Evolutionary conservation across 768 basidiomycete genomes (phyloP), one percentile per base, ranked within the genome.

Genomic region (Mycena filopes): DNA sequence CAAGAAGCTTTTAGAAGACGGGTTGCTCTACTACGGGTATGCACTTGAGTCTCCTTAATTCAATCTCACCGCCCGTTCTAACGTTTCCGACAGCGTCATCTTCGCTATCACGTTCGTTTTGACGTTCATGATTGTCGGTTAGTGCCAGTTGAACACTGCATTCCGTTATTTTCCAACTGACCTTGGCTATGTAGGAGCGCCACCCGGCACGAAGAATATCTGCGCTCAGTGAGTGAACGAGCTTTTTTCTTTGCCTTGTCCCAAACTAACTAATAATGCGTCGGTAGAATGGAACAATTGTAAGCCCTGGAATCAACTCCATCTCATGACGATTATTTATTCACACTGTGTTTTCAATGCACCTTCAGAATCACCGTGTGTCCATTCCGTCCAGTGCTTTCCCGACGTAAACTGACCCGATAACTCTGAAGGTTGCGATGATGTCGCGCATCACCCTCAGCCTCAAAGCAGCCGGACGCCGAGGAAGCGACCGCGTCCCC

Each of bases 391-490:
- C 79, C 29, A 82, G 76, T 71, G 78, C 18, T 29, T 60, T 33
- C 21, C 21, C 1, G 13, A 42, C n/a, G 43, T n/a, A 20, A 40
- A 12, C 58, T 49, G 23, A 43, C 41, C 33, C 33, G n/a, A 20
- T n/a, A n/a, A n/a, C n/a, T n/a, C n/a, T 29, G 20, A 43, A 82
- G 66, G 83, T 84, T 26, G 76, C 80, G 2, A 84, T 84, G 79
- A 81, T 84, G 73, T 82, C 81, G 2, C 77, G 83, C 38, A 83
- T 84, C 57, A 83, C 83, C 12, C 74, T 84, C 12, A 78, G 78
- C 65, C 74, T 84, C 4, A 78, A 67, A 65, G 81, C 76, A 56
- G 65, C 66, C n/a, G 69, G 65, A 18, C 68, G 51, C n/a, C 47
- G 28, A 31, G 50, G 51, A 25, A 48, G 47, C 1, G 47, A 28